Base-by-base conservation (phyloP, 345 rosid genomes). In the Pseudoturritis turrita region DNA sequence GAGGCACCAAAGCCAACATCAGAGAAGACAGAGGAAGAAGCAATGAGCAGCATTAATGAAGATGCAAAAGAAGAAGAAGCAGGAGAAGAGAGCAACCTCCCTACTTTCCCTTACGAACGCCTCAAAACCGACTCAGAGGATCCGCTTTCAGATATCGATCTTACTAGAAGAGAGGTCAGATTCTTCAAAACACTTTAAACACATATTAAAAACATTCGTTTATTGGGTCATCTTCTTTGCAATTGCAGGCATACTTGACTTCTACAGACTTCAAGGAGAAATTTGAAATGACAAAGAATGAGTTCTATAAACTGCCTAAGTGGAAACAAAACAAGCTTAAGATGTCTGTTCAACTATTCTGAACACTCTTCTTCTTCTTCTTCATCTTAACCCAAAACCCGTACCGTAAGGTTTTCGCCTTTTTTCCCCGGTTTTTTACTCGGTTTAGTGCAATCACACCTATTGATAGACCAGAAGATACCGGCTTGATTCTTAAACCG, bases 281-380 rank as follows among this genome's bases (percentile, higher is more conserved):
- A 81, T 90, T 96, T 51, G 97, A 92, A 59, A 90, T 92, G 99
- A 35, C 82, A 44, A 96, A 83, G 74, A 83, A 61, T 52, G 97
- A 85, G 39, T 96, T 96, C 86, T 71, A 81, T 69, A 88, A 89
- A 87, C 72, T 92, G 68, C 96, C 99, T 0, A 96, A 92, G 82
- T 96, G 99, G 99, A 96, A 93, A 80, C 98, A 92, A 77, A 96
- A 92, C 94, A 96, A 96, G 84, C 96, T 85, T 67, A 96, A 96
- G 73, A 90, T 90, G 91, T 84, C 90, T 62, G 81, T 80, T 81
- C 87, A 80, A 3, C 83, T 96, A 81, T 96, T 96, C 80, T 96
- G 78, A 86, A 74, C 70, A 78, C 58, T 57, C 67, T 53, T 37
- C 25, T 7, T 68, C 47, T 50, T 28, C 70, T 58, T 77, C 72